Percentiles rank a stretch among this genome's conserved stretches.
These are phyloP conservation scores for Solanum chiquidenum DNA, from an alignment of 257 asterid species.

Conservation along the genomic window DNA sequence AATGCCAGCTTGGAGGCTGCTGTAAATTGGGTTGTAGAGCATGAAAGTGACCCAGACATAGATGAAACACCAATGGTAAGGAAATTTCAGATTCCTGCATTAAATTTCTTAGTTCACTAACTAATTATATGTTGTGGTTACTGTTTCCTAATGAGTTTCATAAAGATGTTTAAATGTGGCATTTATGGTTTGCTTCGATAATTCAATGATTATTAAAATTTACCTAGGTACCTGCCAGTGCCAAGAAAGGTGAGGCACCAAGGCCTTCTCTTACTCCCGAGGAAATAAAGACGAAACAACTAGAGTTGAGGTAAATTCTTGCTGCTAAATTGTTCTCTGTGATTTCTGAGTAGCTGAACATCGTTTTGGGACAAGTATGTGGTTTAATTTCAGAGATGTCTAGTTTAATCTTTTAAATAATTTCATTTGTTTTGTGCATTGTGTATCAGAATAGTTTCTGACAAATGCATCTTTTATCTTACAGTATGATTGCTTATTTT, in stretches of 20 bases:
- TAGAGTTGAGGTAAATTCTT: slow-evolving; percentile 55
- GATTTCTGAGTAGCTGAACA: neutral
- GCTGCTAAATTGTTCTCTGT: neutral
- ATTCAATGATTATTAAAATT: neutral
- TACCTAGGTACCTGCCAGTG: slow-evolving; percentile 54
- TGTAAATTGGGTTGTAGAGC: slow-evolving; percentile 85
- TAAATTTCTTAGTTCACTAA: neutral
- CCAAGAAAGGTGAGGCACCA: slow-evolving; percentile 49
- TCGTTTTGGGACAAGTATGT: neutral
- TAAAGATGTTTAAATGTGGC: neutral
- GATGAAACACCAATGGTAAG: slow-evolving; percentile 83
- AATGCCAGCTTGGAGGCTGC: slow-evolving; percentile 75
- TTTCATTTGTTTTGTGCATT: neutral
- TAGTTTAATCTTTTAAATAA: neutral
- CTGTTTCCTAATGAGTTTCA: neutral
- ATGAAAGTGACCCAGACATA: slow-evolving; percentile 80
- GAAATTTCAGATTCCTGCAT: neutral
- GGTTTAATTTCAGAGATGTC: neutral
- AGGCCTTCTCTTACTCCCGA: slow-evolving; percentile 76
- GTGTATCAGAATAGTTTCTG: neutral
- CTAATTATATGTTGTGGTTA: neutral
- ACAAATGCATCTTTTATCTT: neutral
- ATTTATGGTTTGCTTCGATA: neutral
- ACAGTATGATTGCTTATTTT: neutral
- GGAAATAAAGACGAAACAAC: slow-evolving; percentile 58